Evolutionary conservation across 306 rosid species (phyloP), one percentile per base, ranked within the genome.

Genomic region (Quercus dentata): DNA sequence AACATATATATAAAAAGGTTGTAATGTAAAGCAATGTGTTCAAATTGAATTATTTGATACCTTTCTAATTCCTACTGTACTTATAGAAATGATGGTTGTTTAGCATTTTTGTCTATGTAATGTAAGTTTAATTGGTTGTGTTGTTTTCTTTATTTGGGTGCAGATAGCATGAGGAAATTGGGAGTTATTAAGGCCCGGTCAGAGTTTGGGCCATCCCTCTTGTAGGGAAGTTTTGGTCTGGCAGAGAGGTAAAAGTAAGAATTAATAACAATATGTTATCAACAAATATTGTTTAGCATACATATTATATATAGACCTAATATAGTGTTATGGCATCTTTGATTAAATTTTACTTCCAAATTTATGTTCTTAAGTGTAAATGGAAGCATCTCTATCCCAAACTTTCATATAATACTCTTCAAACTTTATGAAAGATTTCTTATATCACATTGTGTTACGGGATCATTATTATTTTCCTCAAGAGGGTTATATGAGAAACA

Each of bases 131-230:
- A 68, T 68, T n/a, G 27, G 52, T 23, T 65, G 23, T 68, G 2
- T 31, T 74, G 2, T 67, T 57, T 67, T 73, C 17, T 35, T 19
- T 38, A 19, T 68, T 68, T 35, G 72, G 17, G 25, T 68, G 84
- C 84, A 80, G 87, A 68, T 58, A 56, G 82, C 84, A 64, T 65
- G 27, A 76, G 21, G 21, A 64, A 54, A 21, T 17, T 69, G 55
- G 61, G 54, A 25, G 33, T 21, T 27, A 19, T 2, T 31, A 65
- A 18, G 73, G 51, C 72, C 57, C 2, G 41, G 25, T 11, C 38
- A 51, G 35, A 8, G 31, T 41, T 56, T 56, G 59, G 12, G 18
- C 15, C 56, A 51, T 62, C 44, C 58, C 44, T 51, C 58, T 55
- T 46, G 44, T 58, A 80, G 76, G 78, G 27, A 51, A 71, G 55